These are phyloP conservation scores for Ceratocystis smalleyi DNA, from an alignment of 2,329 filamentous ascomycete genomes.

Conservation along the genomic window DNA sequence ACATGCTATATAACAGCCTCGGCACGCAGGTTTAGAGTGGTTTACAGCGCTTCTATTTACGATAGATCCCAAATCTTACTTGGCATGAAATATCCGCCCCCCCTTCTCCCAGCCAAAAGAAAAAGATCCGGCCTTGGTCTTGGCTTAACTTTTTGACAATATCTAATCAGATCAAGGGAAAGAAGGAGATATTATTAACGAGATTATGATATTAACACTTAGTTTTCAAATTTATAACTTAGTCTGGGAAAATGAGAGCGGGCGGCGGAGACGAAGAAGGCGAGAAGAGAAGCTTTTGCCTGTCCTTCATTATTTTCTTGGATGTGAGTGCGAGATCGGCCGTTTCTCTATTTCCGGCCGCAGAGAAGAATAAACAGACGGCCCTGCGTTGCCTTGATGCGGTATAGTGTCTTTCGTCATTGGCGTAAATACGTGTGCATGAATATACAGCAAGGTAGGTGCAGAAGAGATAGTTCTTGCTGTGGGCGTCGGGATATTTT, in stretches of 20 bases:
- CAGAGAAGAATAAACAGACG: background rate
- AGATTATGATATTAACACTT: background rate
- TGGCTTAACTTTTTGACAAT: background rate
- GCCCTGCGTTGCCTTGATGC: background rate
- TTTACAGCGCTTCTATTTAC: background rate
- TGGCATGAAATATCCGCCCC: background rate
- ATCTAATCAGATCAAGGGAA: constrained; percentile 1
- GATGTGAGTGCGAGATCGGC: background rate
- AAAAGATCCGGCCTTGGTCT: background rate
- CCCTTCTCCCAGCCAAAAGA: background rate
- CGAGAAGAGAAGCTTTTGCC: background rate
- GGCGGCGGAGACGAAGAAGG: background rate
- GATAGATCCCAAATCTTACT: background rate
- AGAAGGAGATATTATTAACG: background rate
- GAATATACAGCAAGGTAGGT: background rate
- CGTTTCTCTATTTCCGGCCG: background rate
- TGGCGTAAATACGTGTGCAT: background rate
- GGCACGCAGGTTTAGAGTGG: background rate
- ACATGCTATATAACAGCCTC: background rate
- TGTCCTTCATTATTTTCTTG: background rate
- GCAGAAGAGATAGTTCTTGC: background rate
- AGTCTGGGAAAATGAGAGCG: background rate
- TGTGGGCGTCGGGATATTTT: background rate
- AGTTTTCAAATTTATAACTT: background rate
- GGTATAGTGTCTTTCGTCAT: background rate